phyloP scores from a whole-genome alignment of 371 early-diverging fungal genomes.

The Mucor plumbeus region DNA sequence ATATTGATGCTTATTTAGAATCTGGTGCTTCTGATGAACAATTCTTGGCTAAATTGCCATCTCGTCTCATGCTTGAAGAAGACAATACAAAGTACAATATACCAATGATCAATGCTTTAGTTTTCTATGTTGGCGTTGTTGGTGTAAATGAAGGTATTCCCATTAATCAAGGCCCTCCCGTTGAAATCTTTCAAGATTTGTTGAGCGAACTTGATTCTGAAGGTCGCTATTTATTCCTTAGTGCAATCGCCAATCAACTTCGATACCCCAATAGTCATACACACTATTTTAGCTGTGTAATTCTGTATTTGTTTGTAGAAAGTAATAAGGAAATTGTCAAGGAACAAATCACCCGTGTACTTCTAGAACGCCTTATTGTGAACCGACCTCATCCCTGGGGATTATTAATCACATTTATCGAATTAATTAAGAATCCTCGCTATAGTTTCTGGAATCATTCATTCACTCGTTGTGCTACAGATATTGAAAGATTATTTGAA shows the following conservation, averaged over 20 bases:
- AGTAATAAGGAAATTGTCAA: conserved; percentile 83
- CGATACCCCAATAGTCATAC: conserved; percentile 98
- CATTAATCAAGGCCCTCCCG: conserved; percentile 76
- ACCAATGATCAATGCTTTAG: conserved; percentile 85
- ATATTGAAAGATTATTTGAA: conserved; percentile 77
- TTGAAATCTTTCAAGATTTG: conserved; percentile 86
- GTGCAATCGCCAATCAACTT: conserved; percentile 95
- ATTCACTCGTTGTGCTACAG: conserved; percentile 75
- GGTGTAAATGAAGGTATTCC: conserved; percentile 70
- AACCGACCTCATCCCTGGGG: conserved; percentile 99
- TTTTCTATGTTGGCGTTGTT: conserved; percentile 85
- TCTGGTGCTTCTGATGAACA: not conserved
- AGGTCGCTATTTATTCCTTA: conserved; percentile 89
- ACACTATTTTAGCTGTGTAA: conserved; percentile 87
- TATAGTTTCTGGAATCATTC: conserved; percentile 90
- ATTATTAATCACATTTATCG: conserved; percentile 94
- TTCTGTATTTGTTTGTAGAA: conserved; percentile 88
- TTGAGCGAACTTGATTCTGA: conserved; percentile 82
- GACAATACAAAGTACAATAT: conserved; percentile 72
- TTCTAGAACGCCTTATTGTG: conserved; percentile 94
- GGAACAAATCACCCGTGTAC: conserved; percentile 94
- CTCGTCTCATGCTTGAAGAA: conserved; percentile 12
- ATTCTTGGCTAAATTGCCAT: conserved; percentile 7
- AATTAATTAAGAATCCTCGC: conserved; percentile 91
- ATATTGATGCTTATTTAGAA: conserved; percentile 73